Evolutionary conservation across 805 yeast genomes (phyloP), one percentile per base, ranked within the genome.

Genomic region (Candida nitratophila): DNA sequence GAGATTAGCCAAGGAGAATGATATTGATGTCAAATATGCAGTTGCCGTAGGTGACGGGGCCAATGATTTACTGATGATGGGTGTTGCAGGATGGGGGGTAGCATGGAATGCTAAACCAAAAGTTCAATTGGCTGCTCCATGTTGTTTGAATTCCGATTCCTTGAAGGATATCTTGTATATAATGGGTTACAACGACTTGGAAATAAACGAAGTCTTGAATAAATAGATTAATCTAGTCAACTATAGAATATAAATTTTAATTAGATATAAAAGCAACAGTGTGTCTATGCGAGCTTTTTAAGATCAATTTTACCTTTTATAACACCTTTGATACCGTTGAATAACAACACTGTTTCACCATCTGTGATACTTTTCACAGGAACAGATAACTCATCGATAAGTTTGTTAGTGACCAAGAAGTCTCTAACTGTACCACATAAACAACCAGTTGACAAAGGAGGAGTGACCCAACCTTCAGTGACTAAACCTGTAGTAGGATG

Each of bases 61-160:
- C 21, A 93, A 93, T 57, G 99, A 93, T 65, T 69, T 93, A 57
- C 76, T 77, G 38, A 95, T 95, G 89, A 93, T 93, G 98, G 75
- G 69, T 2, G 77, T 66, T 14, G 96, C 96, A 2, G 98, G 98
- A 0, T 85, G 79, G 60, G 99, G 99, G 19, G 72, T 93, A 43
- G 99, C 99, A 0, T 93, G 96, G 95, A 86, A 88, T 60, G 99
- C 98, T 19, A 93, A 93, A 61, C 97, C 98, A 20, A 81, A 74
- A 50, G 99, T 93, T 2, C 97, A 89, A 62, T 60, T 65, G 46
- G 68, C 70, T 51, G 98, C 99, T 0, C 96, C 96, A 17, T 73
- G 86, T 37, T 74, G 85, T 47, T 70, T 93, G 50, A 93, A 93
- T 60, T 71, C 91, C 0, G 68, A 72, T n/a, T 71, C 84, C 4